These are phyloP conservation scores for Hamamelis virginiana DNA, from an alignment of 164 flowering plant genomes.

Conservation along the genomic window DNA sequence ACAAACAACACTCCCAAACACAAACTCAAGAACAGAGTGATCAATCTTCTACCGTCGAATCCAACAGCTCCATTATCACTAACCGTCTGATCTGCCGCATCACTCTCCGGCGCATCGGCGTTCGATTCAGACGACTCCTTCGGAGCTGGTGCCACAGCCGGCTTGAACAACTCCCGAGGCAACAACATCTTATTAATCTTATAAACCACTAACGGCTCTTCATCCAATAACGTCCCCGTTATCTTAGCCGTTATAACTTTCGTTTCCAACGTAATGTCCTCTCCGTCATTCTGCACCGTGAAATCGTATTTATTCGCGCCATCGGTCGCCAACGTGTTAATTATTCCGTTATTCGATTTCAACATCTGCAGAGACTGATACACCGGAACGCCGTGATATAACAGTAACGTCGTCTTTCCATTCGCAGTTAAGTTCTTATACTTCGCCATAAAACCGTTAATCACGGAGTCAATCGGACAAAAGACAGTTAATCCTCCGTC, in stretches of 20 bases:
- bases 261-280: constrained; percentile 45
- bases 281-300: constrained; percentile 52
- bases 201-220: constrained; percentile 46
- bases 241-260: constrained; percentile 46
- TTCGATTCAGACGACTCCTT: constrained; percentile 20
- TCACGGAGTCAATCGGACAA: constrained; percentile 40
- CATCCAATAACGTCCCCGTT: constrained; percentile 44
- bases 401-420: constrained; percentile 34
- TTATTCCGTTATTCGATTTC: constrained; percentile 45
- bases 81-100: constrained; percentile 30
- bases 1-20: constrained; percentile 22
- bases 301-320: constrained; percentile 45
- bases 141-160: constrained; percentile 20
- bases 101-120: constrained; percentile 16
- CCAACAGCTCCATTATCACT: constrained; percentile 16
- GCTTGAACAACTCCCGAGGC: constrained; percentile 57
- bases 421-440: constrained; percentile 44
- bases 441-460: constrained; percentile 37
- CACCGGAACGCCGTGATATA: constrained; percentile 49
- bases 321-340: constrained; percentile 58
- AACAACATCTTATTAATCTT: constrained; percentile 46
- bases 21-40: constrained; percentile 13
- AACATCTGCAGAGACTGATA: constrained; percentile 43
- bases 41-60: constrained; percentile 22
- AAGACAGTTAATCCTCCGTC: constrained; percentile 58